These are phyloP conservation scores for Eucalyptus erythrocorys DNA, from an alignment of 345 rosid genomes.

Conservation along the genomic window DNA sequence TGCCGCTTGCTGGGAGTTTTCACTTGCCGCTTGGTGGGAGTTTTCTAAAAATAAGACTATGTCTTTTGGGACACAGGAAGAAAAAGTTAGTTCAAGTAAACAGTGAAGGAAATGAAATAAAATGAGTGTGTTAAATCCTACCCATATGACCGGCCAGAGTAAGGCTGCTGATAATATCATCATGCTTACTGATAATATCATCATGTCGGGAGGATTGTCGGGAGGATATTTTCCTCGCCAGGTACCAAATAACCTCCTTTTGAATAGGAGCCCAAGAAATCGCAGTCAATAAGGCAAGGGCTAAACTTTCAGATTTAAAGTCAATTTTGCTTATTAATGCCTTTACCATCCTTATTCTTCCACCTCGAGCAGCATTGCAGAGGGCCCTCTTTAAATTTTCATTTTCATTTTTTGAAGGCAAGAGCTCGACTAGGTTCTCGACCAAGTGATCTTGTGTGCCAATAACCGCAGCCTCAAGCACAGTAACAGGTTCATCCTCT, in stretches of 20 bases:
- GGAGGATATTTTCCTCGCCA: not conserved
- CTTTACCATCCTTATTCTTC: not conserved
- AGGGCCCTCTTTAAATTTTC: not conserved
- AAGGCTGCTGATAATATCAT: not conserved
- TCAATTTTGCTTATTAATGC: not conserved
- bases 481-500: rapidly evolving
- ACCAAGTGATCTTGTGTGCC: not conserved
- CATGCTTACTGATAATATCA: no score
- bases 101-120: not conserved
- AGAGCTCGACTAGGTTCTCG: not conserved
- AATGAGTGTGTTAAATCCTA: not conserved
- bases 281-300: not conserved
- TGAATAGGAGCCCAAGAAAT: not conserved
- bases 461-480: not conserved
- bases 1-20: rapidly evolving
- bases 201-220: no score
- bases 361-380: not conserved
- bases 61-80: no score
- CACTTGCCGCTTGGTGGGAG: rapidly evolving
- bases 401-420: rapidly evolving
- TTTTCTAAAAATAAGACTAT: no score
- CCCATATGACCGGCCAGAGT: not conserved
- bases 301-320: rapidly evolving
- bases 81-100: not conserved
- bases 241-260: not conserved